These are phyloP conservation scores for Wakefieldia striispora DNA, from an alignment of 768 basidiomycete genomes.

Conservation along the genomic window DNA sequence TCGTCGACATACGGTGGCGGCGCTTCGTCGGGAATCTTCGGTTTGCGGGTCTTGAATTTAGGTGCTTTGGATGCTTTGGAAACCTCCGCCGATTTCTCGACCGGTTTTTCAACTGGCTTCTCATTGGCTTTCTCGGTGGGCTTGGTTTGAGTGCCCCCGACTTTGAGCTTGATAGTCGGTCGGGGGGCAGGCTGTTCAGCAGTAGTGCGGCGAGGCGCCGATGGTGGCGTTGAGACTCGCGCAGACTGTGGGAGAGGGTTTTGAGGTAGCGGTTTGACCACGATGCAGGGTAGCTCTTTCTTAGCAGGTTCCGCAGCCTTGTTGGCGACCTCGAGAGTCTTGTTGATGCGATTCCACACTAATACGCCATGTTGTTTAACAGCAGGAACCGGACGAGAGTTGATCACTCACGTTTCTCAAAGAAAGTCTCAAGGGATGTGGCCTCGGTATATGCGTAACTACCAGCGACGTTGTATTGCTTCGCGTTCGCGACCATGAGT, in stretches of 20 bases:
- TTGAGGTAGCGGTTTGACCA: slow-evolving; percentile 21
- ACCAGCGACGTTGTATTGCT: slow-evolving; percentile 73
- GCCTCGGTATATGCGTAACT: slow-evolving; percentile 77
- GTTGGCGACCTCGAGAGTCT: slow-evolving; percentile 71
- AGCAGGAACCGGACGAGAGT: not conserved
- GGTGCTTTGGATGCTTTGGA: slow-evolving; percentile 36
- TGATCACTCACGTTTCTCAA: slow-evolving; percentile 73
- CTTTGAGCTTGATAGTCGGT: slow-evolving; percentile 68
- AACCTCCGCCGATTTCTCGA: slow-evolving; percentile 29
- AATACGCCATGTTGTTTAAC: slow-evolving; percentile 6
- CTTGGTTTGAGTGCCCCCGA: slow-evolving; percentile 42
- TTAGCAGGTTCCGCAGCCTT: slow-evolving; percentile 36
- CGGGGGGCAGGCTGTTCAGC: slow-evolving; percentile 41
- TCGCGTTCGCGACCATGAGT: slow-evolving; percentile 86
- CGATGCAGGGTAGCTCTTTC: slow-evolving; percentile 25
- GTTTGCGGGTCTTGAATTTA: slow-evolving; percentile 42
- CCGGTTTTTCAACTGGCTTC: slow-evolving; percentile 24
- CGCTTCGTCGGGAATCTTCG: slow-evolving; percentile 45
- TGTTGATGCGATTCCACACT: slow-evolving; percentile 90
- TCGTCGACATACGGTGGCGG: slow-evolving; percentile 74
- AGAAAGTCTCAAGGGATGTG: slow-evolving; percentile 70
- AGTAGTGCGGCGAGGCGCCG: slow-evolving; percentile 12
- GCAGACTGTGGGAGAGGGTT: slow-evolving; percentile 16
- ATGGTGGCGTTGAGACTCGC: slow-evolving; percentile 5
- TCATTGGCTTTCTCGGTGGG: slow-evolving; percentile 30